Conservation (phyloP, 129 eudicot species). For the Centaurea solstitialis region DNA sequence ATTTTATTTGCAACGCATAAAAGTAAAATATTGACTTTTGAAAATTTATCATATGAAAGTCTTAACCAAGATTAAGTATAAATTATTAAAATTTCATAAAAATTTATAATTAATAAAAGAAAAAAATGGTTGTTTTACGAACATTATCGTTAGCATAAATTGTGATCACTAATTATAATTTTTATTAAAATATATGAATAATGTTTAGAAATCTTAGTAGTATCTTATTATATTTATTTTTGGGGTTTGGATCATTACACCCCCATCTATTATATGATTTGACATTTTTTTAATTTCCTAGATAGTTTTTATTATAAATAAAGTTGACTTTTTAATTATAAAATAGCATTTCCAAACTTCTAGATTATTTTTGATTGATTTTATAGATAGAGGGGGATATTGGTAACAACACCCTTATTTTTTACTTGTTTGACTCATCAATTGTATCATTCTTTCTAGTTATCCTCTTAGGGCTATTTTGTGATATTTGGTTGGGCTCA, state of each 20-base stretch:
- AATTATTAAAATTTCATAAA: background rate
- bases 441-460: background rate
- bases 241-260: too few relatives aligned
- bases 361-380: too few relatives aligned
- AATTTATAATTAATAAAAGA: background rate
- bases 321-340: too few relatives aligned
- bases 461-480: background rate
- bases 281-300: too few relatives aligned
- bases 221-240: background rate
- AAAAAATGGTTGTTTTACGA: background rate
- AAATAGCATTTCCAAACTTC: too few relatives aligned
- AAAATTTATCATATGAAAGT: background rate
- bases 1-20: background rate
- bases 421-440: background rate
- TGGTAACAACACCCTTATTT: too few relatives aligned
- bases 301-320: too few relatives aligned
- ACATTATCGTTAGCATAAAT: background rate
- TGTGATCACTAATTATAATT: background rate
- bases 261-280: too few relatives aligned
- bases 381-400: too few relatives aligned
- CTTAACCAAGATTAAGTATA: background rate
- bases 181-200: background rate
- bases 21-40: background rate
- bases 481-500: conserved; percentile 23
- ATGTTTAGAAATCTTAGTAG: too few relatives aligned